phyloP scores from a whole-genome alignment of 805 yeast genomes.

The Sungouiella blattae region DNA sequence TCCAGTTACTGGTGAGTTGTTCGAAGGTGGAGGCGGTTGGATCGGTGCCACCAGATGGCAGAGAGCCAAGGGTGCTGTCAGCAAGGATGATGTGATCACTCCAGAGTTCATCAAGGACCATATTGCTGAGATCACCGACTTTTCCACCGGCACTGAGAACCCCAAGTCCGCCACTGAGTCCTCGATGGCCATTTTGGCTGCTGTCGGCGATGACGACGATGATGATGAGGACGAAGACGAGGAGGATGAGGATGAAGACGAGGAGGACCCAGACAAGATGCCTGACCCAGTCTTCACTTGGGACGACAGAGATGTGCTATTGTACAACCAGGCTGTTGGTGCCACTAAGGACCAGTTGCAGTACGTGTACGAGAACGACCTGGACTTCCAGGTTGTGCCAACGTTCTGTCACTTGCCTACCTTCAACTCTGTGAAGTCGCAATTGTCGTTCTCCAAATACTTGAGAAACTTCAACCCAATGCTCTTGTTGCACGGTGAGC shows the following conservation, averaged over 20 bases:
- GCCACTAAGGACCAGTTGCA: constrained; percentile 73
- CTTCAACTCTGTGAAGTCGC: constrained; percentile 59
- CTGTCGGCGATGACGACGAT: constrained; percentile 50
- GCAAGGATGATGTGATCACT: constrained; percentile 47
- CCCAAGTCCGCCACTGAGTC: constrained; percentile 70
- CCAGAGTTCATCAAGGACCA: constrained; percentile 71
- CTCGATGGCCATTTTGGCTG: constrained; percentile 69
- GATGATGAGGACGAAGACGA: constrained; percentile 26
- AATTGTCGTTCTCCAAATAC: constrained; percentile 53
- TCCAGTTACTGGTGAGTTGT: constrained; percentile 70
- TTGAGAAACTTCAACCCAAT: constrained; percentile 86
- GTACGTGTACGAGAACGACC: constrained; percentile 73
- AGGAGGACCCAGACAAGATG: constrained; percentile 28
- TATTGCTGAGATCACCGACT: constrained; percentile 66
- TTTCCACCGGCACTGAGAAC: constrained; percentile 49
- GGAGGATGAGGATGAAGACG: constrained; percentile 38
- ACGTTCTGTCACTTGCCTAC: constrained; percentile 88
- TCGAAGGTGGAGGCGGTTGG: constrained; percentile 97
- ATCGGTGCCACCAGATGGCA: constrained; percentile 93
- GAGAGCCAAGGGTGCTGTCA: constrained; percentile 80
- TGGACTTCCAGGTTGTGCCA: constrained; percentile 81
- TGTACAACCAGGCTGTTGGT: constrained; percentile 89
- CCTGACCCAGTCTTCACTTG: constrained; percentile 51
- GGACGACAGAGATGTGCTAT: constrained; percentile 66
- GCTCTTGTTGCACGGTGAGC: constrained; percentile 92